Percentiles rank a stretch among this genome's conserved stretches.
These are phyloP conservation scores for Hypoxylon lienhwacheense DNA, from an alignment of 495 filamentous ascomycete species.

Conservation along the genomic window DNA sequence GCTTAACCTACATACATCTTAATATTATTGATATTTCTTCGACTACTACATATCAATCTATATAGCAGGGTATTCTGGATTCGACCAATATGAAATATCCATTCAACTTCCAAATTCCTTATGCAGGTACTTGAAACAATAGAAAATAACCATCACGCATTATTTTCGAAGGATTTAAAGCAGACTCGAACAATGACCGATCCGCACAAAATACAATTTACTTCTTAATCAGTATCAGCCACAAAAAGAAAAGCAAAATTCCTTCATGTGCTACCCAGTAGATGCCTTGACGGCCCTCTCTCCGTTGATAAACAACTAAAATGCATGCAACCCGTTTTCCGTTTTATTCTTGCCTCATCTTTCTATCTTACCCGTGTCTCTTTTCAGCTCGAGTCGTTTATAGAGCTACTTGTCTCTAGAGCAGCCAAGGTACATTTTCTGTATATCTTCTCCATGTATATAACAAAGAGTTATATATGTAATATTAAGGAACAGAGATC, in stretches of 20 bases:
- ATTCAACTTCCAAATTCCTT: no score
- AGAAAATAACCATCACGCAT: conserved; percentile 9
- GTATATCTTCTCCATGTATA: no score
- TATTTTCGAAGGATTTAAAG: background rate
- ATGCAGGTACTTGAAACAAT: background rate
- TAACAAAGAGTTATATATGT: no score
- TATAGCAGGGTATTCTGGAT: no score
- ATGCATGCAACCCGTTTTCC: no score
- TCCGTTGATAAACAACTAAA: conserved; percentile 6
- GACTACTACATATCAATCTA: no score
- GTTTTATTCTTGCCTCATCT: background rate
- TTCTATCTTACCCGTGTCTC: background rate
- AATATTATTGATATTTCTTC: no score
- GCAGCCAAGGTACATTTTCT: no score
- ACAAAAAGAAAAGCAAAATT: conserved; percentile 34
- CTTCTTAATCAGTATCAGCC: conserved; percentile 40
- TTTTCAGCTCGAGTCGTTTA: conserved; percentile 2
- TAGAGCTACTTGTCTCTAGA: background rate
- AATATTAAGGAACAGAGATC: no score
- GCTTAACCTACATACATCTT: conserved; percentile 11
- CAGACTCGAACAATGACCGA: conserved; percentile 19
- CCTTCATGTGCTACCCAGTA: conserved; percentile 22
- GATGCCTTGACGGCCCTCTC: background rate
- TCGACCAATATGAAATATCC: background rate
- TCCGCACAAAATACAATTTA: conserved; percentile 18